These are phyloP conservation scores for Rosa lucieae DNA, from an alignment of 306 rosid species.

Conservation along the genomic window DNA sequence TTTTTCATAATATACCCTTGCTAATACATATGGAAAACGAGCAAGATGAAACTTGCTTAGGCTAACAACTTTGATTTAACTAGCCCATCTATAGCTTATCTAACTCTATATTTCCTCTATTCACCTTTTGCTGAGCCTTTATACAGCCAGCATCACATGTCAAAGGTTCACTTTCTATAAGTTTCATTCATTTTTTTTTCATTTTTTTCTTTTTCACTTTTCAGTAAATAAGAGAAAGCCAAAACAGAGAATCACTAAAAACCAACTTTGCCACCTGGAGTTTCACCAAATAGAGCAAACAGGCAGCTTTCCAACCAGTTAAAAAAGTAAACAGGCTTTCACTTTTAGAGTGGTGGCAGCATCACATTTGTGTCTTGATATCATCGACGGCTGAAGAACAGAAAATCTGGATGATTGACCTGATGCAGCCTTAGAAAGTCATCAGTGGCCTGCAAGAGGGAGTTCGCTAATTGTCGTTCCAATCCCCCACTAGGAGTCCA, in stretches of 20 bases:
- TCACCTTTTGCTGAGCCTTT: constrained; percentile 28
- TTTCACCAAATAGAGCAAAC: constrained; percentile 10
- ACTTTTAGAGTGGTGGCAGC: constrained; percentile 29
- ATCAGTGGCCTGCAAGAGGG: constrained; percentile 61
- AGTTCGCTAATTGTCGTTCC: constrained; percentile 54
- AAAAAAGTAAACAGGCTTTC: constrained; percentile 26
- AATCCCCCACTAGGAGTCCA: constrained; percentile 78
- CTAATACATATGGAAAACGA: constrained; percentile 29
- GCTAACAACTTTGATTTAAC: constrained; percentile 33
- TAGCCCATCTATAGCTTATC: constrained; percentile 40
- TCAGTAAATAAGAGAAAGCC: constrained; percentile 30
- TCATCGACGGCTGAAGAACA: constrained; percentile 69
- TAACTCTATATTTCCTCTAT: constrained; percentile 34
- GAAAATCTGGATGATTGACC: constrained; percentile 87
- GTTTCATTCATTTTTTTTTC: constrained; percentile 17
- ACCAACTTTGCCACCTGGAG: constrained; percentile 26
- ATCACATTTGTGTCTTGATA: constrained; percentile 22
- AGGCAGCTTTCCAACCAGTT: constrained; percentile 19
- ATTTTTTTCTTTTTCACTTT: constrained; percentile 14
- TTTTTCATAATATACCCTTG: constrained; percentile 30
- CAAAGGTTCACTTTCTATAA: constrained; percentile 30
- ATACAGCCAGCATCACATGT: constrained; percentile 18
- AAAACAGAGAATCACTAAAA: constrained; percentile 29
- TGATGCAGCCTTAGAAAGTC: constrained; percentile 56
- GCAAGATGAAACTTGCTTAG: constrained; percentile 31